phyloP scores from a whole-genome alignment of 768 basidiomycete species.

The Cyathus striatus region DNA sequence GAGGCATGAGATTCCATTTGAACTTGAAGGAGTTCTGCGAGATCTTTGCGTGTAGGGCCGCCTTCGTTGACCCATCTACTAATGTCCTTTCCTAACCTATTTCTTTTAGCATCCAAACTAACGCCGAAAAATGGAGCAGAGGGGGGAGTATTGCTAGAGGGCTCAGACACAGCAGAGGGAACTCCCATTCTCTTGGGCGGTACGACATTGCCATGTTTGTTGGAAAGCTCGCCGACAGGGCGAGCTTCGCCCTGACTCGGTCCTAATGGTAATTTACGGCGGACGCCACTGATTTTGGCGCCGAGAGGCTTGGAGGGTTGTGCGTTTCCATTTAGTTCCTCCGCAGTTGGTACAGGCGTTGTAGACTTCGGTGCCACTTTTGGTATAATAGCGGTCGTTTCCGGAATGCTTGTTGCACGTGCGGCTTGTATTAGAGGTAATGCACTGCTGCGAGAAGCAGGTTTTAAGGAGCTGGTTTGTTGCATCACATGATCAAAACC shows the following conservation, averaged over 20 bases:
- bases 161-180: slow-evolving; percentile 12
- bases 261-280: slow-evolving; percentile 67
- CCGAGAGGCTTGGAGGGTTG: slow-evolving; percentile 29
- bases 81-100: slow-evolving; percentile 68
- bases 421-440: slow-evolving; percentile 88
- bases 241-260: slow-evolving; percentile 48
- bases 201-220: slow-evolving; percentile 23
- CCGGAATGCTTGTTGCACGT: slow-evolving; percentile 30
- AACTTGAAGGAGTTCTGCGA: slow-evolving; percentile 77
- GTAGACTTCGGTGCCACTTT: slow-evolving; percentile 21
- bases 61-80: slow-evolving; percentile 84
- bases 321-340: slow-evolving; percentile 24
- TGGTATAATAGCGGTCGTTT: slow-evolving; percentile 14
- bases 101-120: slow-evolving; percentile 60
- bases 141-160: slow-evolving; percentile 16
- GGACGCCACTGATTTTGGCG: slow-evolving; percentile 58
- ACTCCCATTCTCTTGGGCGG: slow-evolving; percentile 28
- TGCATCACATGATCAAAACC: slow-evolving; percentile 87
- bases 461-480: slow-evolving; percentile 82
- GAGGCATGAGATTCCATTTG: slow-evolving; percentile 90
- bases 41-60: slow-evolving; percentile 79
- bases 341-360: slow-evolving; percentile 21
- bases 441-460: slow-evolving; percentile 82
- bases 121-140: slow-evolving; percentile 43
- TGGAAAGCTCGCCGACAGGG: slow-evolving; percentile 35